Conservation (phyloP, 2,329 filamentous ascomycete species). For the Aspergillus sp. region DNA sequence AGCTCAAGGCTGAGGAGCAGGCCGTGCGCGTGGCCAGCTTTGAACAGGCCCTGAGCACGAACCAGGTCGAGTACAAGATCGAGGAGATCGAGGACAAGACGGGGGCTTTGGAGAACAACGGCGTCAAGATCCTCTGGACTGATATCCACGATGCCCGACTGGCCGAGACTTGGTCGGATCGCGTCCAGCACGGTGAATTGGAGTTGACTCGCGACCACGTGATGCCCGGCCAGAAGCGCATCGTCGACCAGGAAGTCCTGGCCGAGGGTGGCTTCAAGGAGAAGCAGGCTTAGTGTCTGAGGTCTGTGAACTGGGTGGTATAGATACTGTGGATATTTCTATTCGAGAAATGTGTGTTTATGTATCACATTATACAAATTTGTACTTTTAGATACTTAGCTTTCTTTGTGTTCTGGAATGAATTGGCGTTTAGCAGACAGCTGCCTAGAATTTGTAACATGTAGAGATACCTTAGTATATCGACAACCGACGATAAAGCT, state of each 20-base stretch:
- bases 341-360: constrained; percentile 26
- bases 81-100: constrained; percentile 24
- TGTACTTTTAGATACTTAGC: constrained; percentile 25
- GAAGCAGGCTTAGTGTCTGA: constrained; percentile 18
- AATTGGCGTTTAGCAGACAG: constrained; percentile 20
- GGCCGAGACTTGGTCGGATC: constrained; percentile 44
- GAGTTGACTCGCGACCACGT: constrained; percentile 36
- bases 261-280: constrained; percentile 25
- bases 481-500: no score
- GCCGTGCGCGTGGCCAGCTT: constrained; percentile 24
- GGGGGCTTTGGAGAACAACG: constrained; percentile 26
- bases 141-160: constrained; percentile 45
- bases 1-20: constrained; percentile 21
- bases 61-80: constrained; percentile 29
- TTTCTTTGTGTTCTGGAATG: constrained; percentile 10
- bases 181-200: constrained; percentile 44
- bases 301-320: neutral
- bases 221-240: constrained; percentile 32
- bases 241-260: constrained; percentile 21
- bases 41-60: constrained; percentile 17
- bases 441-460: constrained; percentile 1
- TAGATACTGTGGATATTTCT: constrained; percentile 1
- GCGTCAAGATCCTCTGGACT: constrained; percentile 48
- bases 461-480: no score
- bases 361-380: constrained; percentile 12